Evolutionary conservation across 139 green algal species (phyloP).

Genomic region (Marvania coccoides): DNA sequence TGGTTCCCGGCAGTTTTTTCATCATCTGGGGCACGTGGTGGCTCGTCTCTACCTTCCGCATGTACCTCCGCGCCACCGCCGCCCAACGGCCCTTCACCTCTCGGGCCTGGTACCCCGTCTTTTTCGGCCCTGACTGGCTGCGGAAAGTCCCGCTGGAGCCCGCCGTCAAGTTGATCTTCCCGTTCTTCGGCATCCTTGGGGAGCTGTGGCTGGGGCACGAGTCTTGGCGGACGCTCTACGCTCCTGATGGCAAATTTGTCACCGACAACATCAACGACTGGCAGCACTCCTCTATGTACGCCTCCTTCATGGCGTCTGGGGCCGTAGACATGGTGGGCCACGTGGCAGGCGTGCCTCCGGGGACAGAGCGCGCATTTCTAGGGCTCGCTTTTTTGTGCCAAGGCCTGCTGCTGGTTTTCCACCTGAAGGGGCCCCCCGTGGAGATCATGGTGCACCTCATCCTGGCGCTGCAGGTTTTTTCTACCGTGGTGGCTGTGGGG

Average conservation of each 20-base stretch:
- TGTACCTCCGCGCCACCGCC: conserved; percentile 10
- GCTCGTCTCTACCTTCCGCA: conserved; percentile 23
- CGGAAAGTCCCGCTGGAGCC: conserved; percentile 38
- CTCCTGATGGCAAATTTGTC: conserved; percentile 31
- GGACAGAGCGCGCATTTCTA: conserved; percentile 41
- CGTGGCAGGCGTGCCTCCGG: conserved; percentile 13
- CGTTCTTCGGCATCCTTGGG: conserved; percentile 42
- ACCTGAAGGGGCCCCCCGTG: conserved; percentile 51
- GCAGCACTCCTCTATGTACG: conserved; percentile 51
- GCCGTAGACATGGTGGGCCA: conserved; percentile 35
- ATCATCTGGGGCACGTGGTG: conserved; percentile 47
- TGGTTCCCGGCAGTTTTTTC: conserved; percentile 42
- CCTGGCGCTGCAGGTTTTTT: conserved; percentile 33
- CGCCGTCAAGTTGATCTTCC: conserved; percentile 40
- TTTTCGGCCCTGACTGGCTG: not conserved
- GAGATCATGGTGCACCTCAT: conserved; percentile 50
- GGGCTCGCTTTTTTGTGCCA: conserved; percentile 45
- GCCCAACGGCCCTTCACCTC: conserved; percentile 18
- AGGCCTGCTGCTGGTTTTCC: conserved; percentile 56
- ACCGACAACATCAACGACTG: conserved; percentile 45
- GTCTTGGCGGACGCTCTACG: conserved; percentile 28
- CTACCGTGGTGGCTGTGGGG: conserved; percentile 21
- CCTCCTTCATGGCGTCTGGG: conserved; percentile 32
- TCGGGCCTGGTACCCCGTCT: conserved; percentile 25
- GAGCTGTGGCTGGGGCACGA: conserved; percentile 54